These are phyloP conservation scores for Globisporangium mamillatum DNA, from an alignment of 352 stramenopile genomes.

Conservation along the genomic window DNA sequence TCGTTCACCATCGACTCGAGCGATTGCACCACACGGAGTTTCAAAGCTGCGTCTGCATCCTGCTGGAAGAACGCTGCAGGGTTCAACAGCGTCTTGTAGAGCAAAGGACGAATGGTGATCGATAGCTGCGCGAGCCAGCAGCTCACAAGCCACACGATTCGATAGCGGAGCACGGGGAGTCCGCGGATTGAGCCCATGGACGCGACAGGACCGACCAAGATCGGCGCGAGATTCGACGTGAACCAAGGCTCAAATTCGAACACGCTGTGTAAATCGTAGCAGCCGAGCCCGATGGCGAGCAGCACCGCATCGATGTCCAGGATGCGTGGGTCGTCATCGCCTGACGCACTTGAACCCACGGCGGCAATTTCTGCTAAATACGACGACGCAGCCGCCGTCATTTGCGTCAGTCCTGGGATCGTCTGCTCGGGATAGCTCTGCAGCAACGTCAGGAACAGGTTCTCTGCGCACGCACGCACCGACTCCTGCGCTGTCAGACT, in stretches of 20 bases:
- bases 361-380: slow-evolving; percentile 44
- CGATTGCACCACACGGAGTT: slow-evolving; percentile 72
- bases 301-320: slow-evolving; percentile 78
- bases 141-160: slow-evolving; percentile 84
- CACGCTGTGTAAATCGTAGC: slow-evolving; percentile 84
- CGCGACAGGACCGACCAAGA: slow-evolving; percentile 37
- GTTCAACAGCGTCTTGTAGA: slow-evolving; percentile 78
- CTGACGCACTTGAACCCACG: slow-evolving; percentile 1
- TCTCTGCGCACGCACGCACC: slow-evolving; percentile 76
- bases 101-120: slow-evolving; percentile 53
- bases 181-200: slow-evolving; percentile 36
- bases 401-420: slow-evolving; percentile 66
- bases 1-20: slow-evolving; percentile 79
- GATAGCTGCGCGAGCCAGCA: slow-evolving; percentile 85
- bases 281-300: slow-evolving; percentile 74
- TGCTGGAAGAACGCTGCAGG: slow-evolving; percentile 29
- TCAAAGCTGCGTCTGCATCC: slow-evolving; percentile 55
- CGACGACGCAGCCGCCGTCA: slow-evolving; percentile 48
- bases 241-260: slow-evolving; percentile 90
- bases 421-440: slow-evolving; percentile 69
- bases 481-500: slow-evolving; percentile 78
- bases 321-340: slow-evolving; percentile 29
- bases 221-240: slow-evolving; percentile 62
- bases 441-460: slow-evolving; percentile 80
- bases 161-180: slow-evolving; percentile 66